Conservation (phyloP, 805 yeast species). For the Alloascoidea hylecoeti region DNA sequence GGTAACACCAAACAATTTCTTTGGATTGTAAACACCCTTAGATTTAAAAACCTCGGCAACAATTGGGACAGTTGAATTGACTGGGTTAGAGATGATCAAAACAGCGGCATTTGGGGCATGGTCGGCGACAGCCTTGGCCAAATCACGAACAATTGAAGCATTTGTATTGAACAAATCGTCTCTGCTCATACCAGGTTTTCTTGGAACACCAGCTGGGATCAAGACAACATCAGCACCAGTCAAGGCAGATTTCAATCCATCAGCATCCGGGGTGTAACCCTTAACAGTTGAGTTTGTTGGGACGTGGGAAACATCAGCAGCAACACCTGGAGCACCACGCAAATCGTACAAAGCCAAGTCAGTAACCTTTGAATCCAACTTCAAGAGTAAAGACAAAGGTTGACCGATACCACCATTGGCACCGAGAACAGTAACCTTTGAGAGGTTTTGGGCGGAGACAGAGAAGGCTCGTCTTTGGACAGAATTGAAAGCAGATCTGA, state of each 20-base stretch:
- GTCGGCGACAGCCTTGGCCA: conserved; percentile 64
- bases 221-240: conserved; percentile 74
- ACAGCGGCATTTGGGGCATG: conserved; percentile 63
- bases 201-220: conserved; percentile 87
- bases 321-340: conserved; percentile 75
- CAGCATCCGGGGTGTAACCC: conserved; percentile 48
- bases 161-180: conserved; percentile 79
- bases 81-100: conserved; percentile 83
- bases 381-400: conserved; percentile 72
- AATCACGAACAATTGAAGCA: conserved; percentile 62
- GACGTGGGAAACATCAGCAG: conserved; percentile 79
- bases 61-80: conserved; percentile 85
- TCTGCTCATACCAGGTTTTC: conserved; percentile 92
- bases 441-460: conserved; percentile 13
- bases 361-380: conserved; percentile 46
- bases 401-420: conserved; percentile 96
- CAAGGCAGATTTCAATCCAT: conserved; percentile 56
- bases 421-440: conserved; percentile 65
- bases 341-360: conserved; percentile 76
- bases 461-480: conserved; percentile 12
- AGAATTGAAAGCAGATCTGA: background rate
- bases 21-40: conserved; percentile 55
- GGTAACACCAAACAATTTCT: conserved; percentile 76
- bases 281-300: conserved; percentile 48
- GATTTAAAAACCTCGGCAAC: conserved; percentile 68